Base-by-base conservation (phyloP, 2,329 filamentous ascomycete genomes). In the Exophiala calicioides region DNA sequence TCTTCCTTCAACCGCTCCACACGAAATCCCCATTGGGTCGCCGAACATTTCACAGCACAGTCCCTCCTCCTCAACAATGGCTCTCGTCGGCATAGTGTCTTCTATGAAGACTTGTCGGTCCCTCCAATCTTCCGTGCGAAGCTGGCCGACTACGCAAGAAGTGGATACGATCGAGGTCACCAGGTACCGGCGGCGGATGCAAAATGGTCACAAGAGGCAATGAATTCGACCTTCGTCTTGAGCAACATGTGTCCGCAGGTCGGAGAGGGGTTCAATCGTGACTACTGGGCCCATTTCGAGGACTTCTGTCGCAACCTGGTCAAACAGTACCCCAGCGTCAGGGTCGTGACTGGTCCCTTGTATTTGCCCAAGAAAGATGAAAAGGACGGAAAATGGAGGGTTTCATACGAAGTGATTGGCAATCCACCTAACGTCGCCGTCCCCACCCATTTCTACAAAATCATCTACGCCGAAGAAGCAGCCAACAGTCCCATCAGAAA, bases 221-320 rank as follows among this genome's bases (percentile, higher is more conserved):
- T 98, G 89, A 83, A 98, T 70, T 88, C 88, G 47, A 98, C 93
- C 2, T 98, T 98, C 65, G 85, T 82, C 63, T 79, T 98, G 45
- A 85, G 80, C 65, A 98, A 98, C 73, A 98, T 98, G 90, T 95
- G 90, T 65, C 93, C 93, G 23, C 93, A 98, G 72, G 93, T 98
- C 21, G 93, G 93, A 58, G 89, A 96, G 65, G 93, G 93, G 49
- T 98, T 98, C 78, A 98, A 98, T 73, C 81, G 93, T 40, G 93
- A 98, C 73, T 98, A 98, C 79, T 98, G 93, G 93, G 87, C 93
- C 27, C 93, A 98, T 68, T 90, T 98, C 58, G 93, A 98, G 72
- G 91, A 96, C 64, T 98, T 97, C 64, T 96, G 91, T 71, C 81
- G 93, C 7, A 77, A 89, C 13, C 75, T 98, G 56, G 91, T 90